Conservation (phyloP, 768 basidiomycete genomes). For the Leccinum subgranulosum region DNA sequence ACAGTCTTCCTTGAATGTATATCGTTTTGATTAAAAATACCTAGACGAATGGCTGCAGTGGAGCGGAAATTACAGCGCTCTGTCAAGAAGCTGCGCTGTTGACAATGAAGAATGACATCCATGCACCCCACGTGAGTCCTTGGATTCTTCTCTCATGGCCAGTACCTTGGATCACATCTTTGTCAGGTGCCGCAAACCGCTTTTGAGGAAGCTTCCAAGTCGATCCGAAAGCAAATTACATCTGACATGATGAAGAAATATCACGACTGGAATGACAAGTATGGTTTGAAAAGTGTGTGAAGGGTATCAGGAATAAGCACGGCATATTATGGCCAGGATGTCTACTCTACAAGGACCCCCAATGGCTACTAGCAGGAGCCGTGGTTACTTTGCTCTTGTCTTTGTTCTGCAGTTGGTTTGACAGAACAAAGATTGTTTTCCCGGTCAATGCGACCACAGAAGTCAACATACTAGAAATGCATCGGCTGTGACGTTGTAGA, state of each 20-base stretch:
- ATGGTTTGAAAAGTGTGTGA: conserved; percentile 22
- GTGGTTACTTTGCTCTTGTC: not conserved
- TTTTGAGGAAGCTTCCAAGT: conserved; percentile 69
- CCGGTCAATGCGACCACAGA: not conserved
- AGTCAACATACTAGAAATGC: not conserved
- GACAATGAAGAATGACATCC: conserved; percentile 86
- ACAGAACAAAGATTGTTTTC: not conserved
- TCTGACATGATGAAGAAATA: conserved; percentile 71
- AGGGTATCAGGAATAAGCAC: not conserved
- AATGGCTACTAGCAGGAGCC: not conserved
- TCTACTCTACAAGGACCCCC: not conserved
- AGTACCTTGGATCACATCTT: not conserved
- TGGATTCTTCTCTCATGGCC: not conserved
- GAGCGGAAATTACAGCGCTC: conserved; percentile 87
- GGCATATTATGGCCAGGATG: not conserved
- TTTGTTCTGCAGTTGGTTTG: not conserved
- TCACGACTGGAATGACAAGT: conserved; percentile 58
- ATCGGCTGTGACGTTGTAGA: not conserved
- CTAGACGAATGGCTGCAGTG: conserved; percentile 93
- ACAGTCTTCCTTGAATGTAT: not conserved
- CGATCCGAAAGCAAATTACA: conserved; percentile 81
- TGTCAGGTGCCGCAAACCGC: conserved; percentile 70
- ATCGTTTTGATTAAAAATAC: conserved; percentile 5
- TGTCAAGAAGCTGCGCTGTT: conserved; percentile 95
- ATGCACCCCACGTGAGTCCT: conserved; percentile 65